A percentile compares a stretch with the other conserved stretches of the same genome.
Evolutionary conservation across 306 rosid genomes (phyloP).

Genomic region (Ceratonia siliqua): DNA sequence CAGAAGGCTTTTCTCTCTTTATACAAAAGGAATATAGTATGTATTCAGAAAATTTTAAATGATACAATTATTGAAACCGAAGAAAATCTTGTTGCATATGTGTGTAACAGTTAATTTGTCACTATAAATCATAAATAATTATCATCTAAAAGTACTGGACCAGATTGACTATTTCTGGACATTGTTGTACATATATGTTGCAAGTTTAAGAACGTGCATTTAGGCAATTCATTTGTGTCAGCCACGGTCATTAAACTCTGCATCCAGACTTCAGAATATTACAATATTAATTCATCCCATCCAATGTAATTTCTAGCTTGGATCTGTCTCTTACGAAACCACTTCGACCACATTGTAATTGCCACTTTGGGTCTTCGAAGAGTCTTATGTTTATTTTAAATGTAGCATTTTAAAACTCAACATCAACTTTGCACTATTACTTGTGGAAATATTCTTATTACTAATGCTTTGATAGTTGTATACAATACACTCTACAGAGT

Average conservation of each 20-base stretch:
- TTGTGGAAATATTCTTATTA: not conserved
- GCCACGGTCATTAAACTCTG: not conserved
- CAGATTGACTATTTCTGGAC: not conserved
- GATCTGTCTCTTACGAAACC: not conserved
- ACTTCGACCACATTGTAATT: not conserved
- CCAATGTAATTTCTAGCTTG: not conserved
- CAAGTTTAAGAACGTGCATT: not conserved
- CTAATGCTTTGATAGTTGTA: not conserved
- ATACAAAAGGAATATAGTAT: not conserved
- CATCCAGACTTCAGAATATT: not conserved
- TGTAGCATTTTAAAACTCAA: not conserved
- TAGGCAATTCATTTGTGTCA: not conserved
- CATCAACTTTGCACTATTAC: not conserved
- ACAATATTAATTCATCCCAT: not conserved
- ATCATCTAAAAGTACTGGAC: not conserved
- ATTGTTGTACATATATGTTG: not conserved
- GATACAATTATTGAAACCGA: not conserved
- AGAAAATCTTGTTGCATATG: not conserved
- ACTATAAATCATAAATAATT: not conserved
- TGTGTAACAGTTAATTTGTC: not conserved
- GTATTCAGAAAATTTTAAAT: not conserved
- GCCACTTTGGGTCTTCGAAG: not conserved
- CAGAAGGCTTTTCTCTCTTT: not conserved
- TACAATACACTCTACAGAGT: not conserved
- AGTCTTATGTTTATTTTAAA: not conserved